phyloP scores from a whole-genome alignment of 108 stramenopile species.

The Fistulifera pelliculosa region DNA sequence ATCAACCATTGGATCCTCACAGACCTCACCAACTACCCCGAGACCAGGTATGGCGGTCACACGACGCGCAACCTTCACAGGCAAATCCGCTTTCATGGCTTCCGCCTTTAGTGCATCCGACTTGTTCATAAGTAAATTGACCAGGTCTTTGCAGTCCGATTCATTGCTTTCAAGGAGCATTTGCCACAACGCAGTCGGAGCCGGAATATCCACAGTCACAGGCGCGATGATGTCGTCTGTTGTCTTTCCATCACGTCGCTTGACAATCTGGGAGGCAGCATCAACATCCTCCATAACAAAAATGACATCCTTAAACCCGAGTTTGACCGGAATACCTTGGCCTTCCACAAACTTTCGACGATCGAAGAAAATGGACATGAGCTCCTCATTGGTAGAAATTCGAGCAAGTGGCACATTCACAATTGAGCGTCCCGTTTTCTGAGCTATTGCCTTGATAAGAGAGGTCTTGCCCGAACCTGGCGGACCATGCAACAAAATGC shows the following conservation, averaged over 20 bases:
- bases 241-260: constrained; percentile 31
- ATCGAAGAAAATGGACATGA: constrained; percentile 70
- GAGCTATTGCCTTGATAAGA: constrained; percentile 72
- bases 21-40: constrained; percentile 20
- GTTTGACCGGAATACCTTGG: constrained; percentile 33
- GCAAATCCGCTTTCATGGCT: constrained; percentile 12
- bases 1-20: constrained; percentile 7
- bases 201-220: constrained; percentile 15
- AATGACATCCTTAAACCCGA: constrained; percentile 60
- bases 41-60: constrained; percentile 22
- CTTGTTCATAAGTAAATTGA: constrained; percentile 24
- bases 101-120: constrained; percentile 24
- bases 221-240: background rate
- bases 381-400: constrained; percentile 16
- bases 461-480: constrained; percentile 84
- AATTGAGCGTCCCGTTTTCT: constrained; percentile 60
- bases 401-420: constrained; percentile 38
- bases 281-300: constrained; percentile 84
- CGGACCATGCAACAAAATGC: constrained; percentile 67
- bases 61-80: constrained; percentile 9
- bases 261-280: constrained; percentile 64
- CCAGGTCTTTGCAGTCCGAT: constrained; percentile 25
- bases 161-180: constrained; percentile 31
- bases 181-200: constrained; percentile 29
- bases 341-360: constrained; percentile 38